phyloP scores from a whole-genome alignment of 1,139 yeast species.

The Geotrichum reessii region DNA sequence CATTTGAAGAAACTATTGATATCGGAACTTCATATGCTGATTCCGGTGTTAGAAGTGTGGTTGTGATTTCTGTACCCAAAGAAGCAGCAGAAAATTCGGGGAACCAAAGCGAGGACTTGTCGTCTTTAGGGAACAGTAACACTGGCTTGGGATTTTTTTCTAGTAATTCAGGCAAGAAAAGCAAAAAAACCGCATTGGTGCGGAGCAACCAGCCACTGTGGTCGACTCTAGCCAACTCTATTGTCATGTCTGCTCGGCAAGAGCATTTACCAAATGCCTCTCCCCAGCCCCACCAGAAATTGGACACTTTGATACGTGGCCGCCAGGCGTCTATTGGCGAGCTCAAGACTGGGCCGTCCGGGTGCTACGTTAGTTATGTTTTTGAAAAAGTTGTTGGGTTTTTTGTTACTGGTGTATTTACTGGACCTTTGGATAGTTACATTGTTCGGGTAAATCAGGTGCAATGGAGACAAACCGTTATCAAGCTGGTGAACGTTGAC shows the following conservation, averaged over 20 bases:
- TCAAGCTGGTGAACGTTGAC: slow-evolving; percentile 20
- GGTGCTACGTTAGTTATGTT: slow-evolving; percentile 30
- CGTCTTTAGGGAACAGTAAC: slow-evolving; percentile 13
- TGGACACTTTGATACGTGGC: slow-evolving; percentile 11
- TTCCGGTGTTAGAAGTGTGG: slow-evolving; percentile 8
- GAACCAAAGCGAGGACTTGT: neutral
- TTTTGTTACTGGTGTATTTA: slow-evolving; percentile 26
- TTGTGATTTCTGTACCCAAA: slow-evolving; percentile 22
- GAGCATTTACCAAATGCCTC: slow-evolving; percentile 20
- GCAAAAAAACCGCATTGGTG: slow-evolving; percentile 20
- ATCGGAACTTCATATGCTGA: slow-evolving; percentile 1
- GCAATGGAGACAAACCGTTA: slow-evolving; percentile 36
- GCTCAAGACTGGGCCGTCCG: slow-evolving; percentile 18
- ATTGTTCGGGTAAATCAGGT: slow-evolving; percentile 35
- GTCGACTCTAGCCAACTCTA: slow-evolving; percentile 36
- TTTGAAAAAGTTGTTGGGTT: slow-evolving; percentile 34
- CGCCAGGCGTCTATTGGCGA: slow-evolving; percentile 15
- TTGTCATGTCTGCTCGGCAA: slow-evolving; percentile 36
- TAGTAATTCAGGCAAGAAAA: slow-evolving; percentile 6
- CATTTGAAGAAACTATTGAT: slow-evolving; percentile 3
- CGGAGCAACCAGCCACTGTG: slow-evolving; percentile 35
- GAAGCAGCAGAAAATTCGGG: slow-evolving; percentile 18
- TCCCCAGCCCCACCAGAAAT: slow-evolving; percentile 13
- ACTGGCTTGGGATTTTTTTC: neutral
- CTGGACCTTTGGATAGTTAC: slow-evolving; percentile 23